These are phyloP conservation scores for Euphorbia peplus DNA, from an alignment of 345 rosid genomes.

Conservation along the genomic window DNA sequence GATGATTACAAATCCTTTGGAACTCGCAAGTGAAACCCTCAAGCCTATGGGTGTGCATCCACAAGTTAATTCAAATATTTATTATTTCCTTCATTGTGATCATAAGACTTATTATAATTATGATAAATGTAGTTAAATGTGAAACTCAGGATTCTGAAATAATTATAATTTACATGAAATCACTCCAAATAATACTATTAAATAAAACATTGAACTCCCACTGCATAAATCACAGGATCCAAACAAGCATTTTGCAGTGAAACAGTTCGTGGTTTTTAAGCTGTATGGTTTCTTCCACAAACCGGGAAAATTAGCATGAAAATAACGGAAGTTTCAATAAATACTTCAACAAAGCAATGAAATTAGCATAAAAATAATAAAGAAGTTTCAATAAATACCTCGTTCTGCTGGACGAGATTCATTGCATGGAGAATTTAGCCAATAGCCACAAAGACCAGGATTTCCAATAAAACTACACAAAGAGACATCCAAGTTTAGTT, in stretches of 20 bases:
- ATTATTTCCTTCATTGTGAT: neutral
- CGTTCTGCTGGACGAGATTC: slow-evolving; percentile 53
- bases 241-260: neutral
- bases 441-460: slow-evolving; percentile 70
- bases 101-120: neutral
- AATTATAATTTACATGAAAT: neutral
- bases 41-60: neutral
- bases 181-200: too few relatives aligned
- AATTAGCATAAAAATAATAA: neutral
- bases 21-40: neutral
- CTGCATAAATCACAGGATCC: too few relatives aligned
- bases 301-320: neutral
- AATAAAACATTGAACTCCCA: too few relatives aligned
- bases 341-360: slow-evolving; percentile 17
- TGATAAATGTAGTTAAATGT: neutral
- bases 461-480: slow-evolving; percentile 73
- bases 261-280: neutral
- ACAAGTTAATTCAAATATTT: neutral
- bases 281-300: neutral
- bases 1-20: neutral
- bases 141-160: neutral
- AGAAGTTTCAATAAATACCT: slow-evolving; percentile 43
- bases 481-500: neutral
- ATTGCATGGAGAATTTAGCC: slow-evolving; percentile 68
- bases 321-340: neutral